phyloP scores from a whole-genome alignment of 2,329 filamentous ascomycete species.

The Arthrobotrys megalospora region DNA sequence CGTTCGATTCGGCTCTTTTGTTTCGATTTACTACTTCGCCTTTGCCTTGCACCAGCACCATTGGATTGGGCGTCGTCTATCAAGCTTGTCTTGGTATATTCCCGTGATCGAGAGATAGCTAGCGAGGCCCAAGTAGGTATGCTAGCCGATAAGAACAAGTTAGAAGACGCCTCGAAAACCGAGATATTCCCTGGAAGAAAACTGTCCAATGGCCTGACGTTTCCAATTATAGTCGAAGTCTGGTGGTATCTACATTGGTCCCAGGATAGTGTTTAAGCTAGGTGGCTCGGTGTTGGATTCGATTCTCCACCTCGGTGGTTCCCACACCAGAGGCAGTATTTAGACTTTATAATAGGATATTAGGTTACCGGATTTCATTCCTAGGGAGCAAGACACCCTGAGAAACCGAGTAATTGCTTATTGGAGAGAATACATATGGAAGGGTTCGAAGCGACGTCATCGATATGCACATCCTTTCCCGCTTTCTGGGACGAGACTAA shows the following conservation, averaged over 20 bases:
- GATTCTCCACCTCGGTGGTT: constrained; percentile 27
- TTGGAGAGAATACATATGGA: constrained; percentile 27
- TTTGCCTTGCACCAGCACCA: constrained; percentile 13
- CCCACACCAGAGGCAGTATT: constrained; percentile 7
- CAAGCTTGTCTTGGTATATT: constrained; percentile 39
- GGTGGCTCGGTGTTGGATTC: constrained; percentile 26
- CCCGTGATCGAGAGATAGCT: constrained; percentile 39
- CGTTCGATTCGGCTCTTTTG: constrained; percentile 52
- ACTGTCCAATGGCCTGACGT: not conserved
- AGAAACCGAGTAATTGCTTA: constrained; percentile 42
- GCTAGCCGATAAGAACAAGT: constrained; percentile 20
- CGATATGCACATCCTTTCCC: constrained; percentile 37
- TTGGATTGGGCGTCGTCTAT: constrained; percentile 15
- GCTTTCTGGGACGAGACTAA: constrained; percentile 37
- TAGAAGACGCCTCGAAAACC: constrained; percentile 10
- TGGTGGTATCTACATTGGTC: constrained; percentile 20
- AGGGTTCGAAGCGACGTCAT: constrained; percentile 55
- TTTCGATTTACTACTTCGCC: constrained; percentile 19
- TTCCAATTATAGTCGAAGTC: constrained; percentile 27
- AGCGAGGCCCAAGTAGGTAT: constrained; percentile 4
- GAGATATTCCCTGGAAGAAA: constrained; percentile 25
- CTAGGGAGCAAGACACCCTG: constrained; percentile 5
- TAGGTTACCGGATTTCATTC: constrained; percentile 20
- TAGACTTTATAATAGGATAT: constrained; percentile 28
- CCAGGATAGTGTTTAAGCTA: constrained; percentile 8